phyloP scores from a whole-genome alignment of 495 filamentous ascomycete genomes.

The Rhizodiscina lignyota region DNA sequence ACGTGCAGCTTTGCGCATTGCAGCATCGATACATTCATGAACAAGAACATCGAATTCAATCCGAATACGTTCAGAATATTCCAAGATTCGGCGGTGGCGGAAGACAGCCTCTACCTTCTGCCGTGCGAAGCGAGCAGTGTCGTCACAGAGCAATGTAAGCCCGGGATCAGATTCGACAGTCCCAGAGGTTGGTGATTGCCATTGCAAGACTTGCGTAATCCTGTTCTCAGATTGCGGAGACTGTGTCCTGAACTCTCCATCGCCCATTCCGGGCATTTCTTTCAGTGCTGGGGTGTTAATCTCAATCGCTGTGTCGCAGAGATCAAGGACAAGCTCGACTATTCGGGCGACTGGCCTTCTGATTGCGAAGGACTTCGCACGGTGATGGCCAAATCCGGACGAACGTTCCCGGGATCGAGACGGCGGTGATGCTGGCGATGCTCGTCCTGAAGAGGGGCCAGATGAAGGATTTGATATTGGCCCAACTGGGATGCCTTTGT shows the following conservation, averaged over 20 bases:
- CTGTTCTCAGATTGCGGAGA: conserved; percentile 90
- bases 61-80: conserved; percentile 90
- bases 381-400: conserved; percentile 50
- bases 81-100: conserved; percentile 80
- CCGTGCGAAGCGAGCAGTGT: conserved; percentile 67
- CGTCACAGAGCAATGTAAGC: conserved; percentile 66
- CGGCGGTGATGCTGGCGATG: conserved; percentile 49
- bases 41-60: conserved; percentile 82
- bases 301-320: conserved; percentile 90
- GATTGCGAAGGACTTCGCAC: conserved; percentile 72
- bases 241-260: conserved; percentile 58
- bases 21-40: conserved; percentile 85
- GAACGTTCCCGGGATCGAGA: conserved; percentile 69
- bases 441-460: conserved; percentile 41
- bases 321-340: conserved; percentile 82
- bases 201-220: conserved; percentile 82
- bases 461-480: conserved; percentile 47
- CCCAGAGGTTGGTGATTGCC: conserved; percentile 82
- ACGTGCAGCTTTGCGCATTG: conserved; percentile 74
- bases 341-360: conserved; percentile 78
- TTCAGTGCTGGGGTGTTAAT: conserved; percentile 88
- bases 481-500: conserved; percentile 80
- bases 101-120: conserved; percentile 85
- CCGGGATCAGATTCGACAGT: conserved; percentile 92
- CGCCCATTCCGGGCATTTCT: conserved; percentile 49